phyloP scores from a whole-genome alignment of 176 grass and related monocot species.

The Chrysopogon serrulatus region DNA sequence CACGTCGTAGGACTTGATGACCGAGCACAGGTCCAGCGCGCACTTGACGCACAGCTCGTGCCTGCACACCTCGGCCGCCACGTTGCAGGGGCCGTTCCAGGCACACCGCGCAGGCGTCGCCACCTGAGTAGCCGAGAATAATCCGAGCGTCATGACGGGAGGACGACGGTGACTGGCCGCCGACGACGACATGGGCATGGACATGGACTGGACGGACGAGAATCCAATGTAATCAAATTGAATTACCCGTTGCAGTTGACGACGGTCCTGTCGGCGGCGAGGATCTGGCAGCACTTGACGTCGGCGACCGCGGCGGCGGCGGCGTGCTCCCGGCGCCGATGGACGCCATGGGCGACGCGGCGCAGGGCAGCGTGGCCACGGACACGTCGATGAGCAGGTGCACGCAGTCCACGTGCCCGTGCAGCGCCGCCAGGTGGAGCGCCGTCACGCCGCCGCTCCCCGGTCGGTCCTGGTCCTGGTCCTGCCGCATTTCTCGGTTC shows the following conservation, averaged over 20 bases:
- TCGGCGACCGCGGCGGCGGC: slow-evolving; percentile 66
- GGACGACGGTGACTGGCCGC: no score
- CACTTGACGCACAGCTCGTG: slow-evolving; percentile 86
- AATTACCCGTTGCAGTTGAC: slow-evolving; percentile 71
- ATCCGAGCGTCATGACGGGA: background rate
- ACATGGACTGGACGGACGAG: no score
- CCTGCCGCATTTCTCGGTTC: background rate
- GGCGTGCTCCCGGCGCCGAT: slow-evolving; percentile 83
- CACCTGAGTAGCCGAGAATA: slow-evolving; percentile 46
- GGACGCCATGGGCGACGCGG: slow-evolving; percentile 45
- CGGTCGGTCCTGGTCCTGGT: no score
- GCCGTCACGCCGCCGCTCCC: slow-evolving; percentile 65
- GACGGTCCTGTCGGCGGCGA: slow-evolving; percentile 47
- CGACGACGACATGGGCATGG: background rate
- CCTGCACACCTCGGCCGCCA: slow-evolving; percentile 74
- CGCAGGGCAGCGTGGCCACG: slow-evolving; percentile 36
- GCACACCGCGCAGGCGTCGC: slow-evolving; percentile 66
- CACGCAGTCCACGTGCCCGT: slow-evolving; percentile 67
- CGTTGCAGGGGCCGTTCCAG: slow-evolving; percentile 73
- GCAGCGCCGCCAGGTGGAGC: slow-evolving; percentile 79
- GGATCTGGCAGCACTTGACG: slow-evolving; percentile 89
- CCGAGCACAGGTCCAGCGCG: slow-evolving; percentile 73
- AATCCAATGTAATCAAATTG: no score
- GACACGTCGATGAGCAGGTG: slow-evolving; percentile 79
- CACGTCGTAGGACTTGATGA: slow-evolving; percentile 55